Evolutionary conservation across 768 basidiomycete genomes (phyloP), one percentile per base, ranked within the genome.

Genomic region (Pleurotus pulmonarius): DNA sequence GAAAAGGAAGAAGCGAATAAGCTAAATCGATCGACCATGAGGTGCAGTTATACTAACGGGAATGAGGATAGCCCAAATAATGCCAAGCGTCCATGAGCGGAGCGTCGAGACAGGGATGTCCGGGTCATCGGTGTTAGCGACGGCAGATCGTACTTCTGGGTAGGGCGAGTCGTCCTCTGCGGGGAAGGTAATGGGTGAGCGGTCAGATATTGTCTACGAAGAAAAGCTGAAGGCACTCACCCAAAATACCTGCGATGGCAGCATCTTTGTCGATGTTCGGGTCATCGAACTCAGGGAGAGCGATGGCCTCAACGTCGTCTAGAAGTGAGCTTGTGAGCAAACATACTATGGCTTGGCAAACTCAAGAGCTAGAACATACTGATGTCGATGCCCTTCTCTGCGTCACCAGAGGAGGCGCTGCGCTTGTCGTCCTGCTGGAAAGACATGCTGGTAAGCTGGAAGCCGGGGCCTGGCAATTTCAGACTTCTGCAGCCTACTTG

Each of bases 121-220:
- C 3, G 79, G 79, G 65, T 90, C 88, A 63, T 90, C 88, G 29
- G 80, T 83, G 67, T 87, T 88, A 16, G 85, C 82, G 7, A 90
- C 88, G 5, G 88, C 87, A 6, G 86, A 83, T 45, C 88, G 82
- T 11, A 90, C 89, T 67, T 93, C 91, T 5, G 88, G 88, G 65
- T 93, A 93, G 3, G 91, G 91, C 2, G 89, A 91, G 66, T 92
- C 91, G 60, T 92, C 87, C 63, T 69, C 58, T 26, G 67, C 61
- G 51, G 69, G 58, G 39, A 24, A 15, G 34, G 20, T 18, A 18
- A 16, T 25, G 22, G 16, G n/a, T 5, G 46, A 34, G 37, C 11
- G 18, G 0, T 25, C 15, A 25, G 55, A n/a, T 4, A 18, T 26
- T 15, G 48, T 1, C 29, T 8, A 34, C 8, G 29, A 34, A 8